phyloP scores from a whole-genome alignment of 2,329 filamentous ascomycete species.

The Sporothrix sp. region DNA sequence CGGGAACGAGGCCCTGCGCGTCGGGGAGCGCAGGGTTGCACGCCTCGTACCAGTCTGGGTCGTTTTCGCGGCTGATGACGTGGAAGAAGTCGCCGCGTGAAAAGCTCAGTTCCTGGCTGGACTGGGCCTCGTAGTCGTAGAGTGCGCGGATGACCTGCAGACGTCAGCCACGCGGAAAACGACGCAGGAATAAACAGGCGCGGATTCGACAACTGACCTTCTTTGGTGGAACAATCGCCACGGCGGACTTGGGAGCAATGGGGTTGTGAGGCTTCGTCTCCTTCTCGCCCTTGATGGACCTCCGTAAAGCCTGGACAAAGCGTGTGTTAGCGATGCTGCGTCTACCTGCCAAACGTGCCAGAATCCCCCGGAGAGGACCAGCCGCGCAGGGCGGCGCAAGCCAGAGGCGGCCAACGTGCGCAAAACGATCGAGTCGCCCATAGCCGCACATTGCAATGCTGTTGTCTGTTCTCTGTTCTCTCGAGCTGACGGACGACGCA shows the following conservation, averaged over 20 bases:
- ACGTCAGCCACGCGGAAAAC: too few species aligned
- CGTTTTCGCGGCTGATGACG: conserved; percentile 91
- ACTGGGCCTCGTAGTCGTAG: conserved; percentile 78
- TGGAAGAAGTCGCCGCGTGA: conserved; percentile 96
- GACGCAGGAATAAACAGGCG: too few species aligned
- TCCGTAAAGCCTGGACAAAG: conserved; percentile 62
- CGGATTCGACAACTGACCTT: too few species aligned
- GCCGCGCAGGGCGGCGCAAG: too few species aligned
- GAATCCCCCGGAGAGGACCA: too few species aligned
- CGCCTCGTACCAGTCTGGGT: conserved; percentile 94
- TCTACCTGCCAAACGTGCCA: too few species aligned
- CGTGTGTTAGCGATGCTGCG: too few species aligned
- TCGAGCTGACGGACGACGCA: too few species aligned
- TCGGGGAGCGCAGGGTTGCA: conserved; percentile 86
- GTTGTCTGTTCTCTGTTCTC: too few species aligned
- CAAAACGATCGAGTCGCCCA: too few species aligned
- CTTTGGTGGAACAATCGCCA: conserved; percentile 85
- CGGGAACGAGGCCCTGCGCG: conserved; percentile 84
- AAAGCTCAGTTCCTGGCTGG: conserved; percentile 75
- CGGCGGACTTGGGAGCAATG: conserved; percentile 73
- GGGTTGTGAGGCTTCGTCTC: conserved; percentile 62
- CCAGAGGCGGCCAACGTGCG: too few species aligned
- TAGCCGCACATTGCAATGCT: too few species aligned
- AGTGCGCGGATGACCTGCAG: conserved; percentile 94
- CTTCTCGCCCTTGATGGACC: conserved; percentile 87